phyloP scores from a whole-genome alignment of 495 filamentous ascomycete genomes.

The Penicillium dipodomyicola region DNA sequence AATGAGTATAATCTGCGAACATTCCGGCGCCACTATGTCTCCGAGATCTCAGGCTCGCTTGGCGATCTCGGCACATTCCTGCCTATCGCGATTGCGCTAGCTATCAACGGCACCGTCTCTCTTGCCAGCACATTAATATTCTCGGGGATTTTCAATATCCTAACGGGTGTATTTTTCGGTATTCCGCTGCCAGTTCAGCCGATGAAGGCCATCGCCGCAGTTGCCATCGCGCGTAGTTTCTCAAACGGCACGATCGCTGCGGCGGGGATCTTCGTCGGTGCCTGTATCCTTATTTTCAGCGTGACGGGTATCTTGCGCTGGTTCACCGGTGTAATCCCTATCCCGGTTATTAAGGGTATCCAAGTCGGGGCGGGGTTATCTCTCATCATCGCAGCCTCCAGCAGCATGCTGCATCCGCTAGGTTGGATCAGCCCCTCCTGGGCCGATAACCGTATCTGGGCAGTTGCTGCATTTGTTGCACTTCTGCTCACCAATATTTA shows the following conservation, averaged over 20 bases:
- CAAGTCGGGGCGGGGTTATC: constrained; percentile 87
- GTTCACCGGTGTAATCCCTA: constrained; percentile 69
- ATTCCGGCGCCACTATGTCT: constrained; percentile 57
- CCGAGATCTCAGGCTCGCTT: constrained; percentile 85
- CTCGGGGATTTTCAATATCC: constrained; percentile 79
- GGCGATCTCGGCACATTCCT: constrained; percentile 91
- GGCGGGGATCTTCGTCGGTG: constrained; percentile 73
- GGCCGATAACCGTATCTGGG: constrained; percentile 74
- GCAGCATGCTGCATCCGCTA: constrained; percentile 57
- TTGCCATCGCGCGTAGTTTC: constrained; percentile 69
- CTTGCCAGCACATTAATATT: constrained; percentile 84
- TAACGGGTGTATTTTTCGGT: constrained; percentile 78
- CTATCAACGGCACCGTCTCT: constrained; percentile 69
- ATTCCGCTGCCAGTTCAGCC: constrained; percentile 85
- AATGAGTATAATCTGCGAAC: constrained; percentile 35
- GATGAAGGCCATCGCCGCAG: constrained; percentile 89
- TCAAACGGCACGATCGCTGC: constrained; percentile 67
- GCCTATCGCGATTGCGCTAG: constrained; percentile 81
- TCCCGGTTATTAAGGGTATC: constrained; percentile 88
- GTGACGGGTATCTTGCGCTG: constrained; percentile 69
- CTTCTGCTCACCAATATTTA: constrained; percentile 61
- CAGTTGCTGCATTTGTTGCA: constrained; percentile 63
- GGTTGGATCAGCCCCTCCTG: constrained; percentile 56
- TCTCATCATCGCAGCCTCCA: constrained; percentile 71
- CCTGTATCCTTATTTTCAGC: constrained; percentile 70